A percentile compares a stretch with the other conserved stretches of the same genome.
phyloP scores from a whole-genome alignment of 1,284 basidiomycete species.

The Cutaneotrichosporon sp. region DNA sequence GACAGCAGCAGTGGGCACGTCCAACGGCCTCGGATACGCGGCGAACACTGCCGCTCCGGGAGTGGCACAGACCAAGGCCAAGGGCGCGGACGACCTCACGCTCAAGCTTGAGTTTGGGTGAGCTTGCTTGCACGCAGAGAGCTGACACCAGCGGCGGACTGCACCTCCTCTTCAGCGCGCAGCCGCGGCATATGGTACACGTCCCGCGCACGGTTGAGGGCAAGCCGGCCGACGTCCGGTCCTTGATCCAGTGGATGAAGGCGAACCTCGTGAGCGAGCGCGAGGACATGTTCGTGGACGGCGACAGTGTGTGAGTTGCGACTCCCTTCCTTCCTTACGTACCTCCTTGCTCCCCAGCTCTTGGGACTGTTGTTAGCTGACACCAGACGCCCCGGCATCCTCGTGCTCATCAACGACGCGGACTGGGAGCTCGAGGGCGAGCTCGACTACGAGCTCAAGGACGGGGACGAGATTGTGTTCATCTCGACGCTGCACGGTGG shows the following conservation, averaged over 20 bases:
- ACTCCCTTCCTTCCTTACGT: too few species aligned
- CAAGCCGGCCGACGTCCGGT: slow-evolving; percentile 65
- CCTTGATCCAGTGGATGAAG: slow-evolving; percentile 77
- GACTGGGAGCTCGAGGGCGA: slow-evolving; percentile 99
- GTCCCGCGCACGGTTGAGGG: slow-evolving; percentile 60
- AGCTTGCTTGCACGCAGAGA: too few species aligned
- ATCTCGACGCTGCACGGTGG: slow-evolving; percentile 96
- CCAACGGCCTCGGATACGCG: slow-evolving; percentile 35
- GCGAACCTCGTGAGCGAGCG: slow-evolving; percentile 79
- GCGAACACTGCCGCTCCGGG: slow-evolving; percentile 8
- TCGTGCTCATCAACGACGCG: slow-evolving; percentile 93
- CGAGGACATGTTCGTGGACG: slow-evolving; percentile 86
- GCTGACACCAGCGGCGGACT: slow-evolving; percentile 68
- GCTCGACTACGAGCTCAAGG: slow-evolving; percentile 76
- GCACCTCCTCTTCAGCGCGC: slow-evolving; percentile 77
- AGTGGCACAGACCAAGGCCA: background rate
- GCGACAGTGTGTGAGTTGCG: slow-evolving; percentile 84
- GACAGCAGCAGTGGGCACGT: slow-evolving; percentile 16
- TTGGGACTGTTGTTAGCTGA: too few species aligned
- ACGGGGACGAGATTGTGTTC: slow-evolving; percentile 88
- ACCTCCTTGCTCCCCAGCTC: too few species aligned
- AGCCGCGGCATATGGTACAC: slow-evolving; percentile 62
- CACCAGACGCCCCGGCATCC: slow-evolving; percentile 85
- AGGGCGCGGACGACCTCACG: slow-evolving; percentile 19
- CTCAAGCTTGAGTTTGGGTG: slow-evolving; percentile 29